Conservation (phyloP, 2,329 filamentous ascomycete species). For the Cladosporium sp. region DNA sequence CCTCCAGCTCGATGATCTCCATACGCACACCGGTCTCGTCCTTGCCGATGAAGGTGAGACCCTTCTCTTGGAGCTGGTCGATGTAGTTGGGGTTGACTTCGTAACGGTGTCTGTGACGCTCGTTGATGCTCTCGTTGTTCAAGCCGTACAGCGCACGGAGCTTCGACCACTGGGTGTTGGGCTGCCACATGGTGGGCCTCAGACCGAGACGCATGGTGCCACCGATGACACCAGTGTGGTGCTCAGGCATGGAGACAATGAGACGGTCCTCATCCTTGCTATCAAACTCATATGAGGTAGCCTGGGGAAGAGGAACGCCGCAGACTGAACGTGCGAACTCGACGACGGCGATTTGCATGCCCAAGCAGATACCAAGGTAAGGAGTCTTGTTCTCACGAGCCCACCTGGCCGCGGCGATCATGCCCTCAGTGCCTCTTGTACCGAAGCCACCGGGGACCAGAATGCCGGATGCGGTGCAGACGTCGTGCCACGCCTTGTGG, state of each 20-base stretch:
- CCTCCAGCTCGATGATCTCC: conserved; percentile 79
- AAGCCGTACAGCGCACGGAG: conserved; percentile 72
- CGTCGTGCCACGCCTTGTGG: conserved; percentile 76
- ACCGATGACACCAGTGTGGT: conserved; percentile 72
- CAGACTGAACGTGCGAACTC: conserved; percentile 80
- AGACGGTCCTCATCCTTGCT: conserved; percentile 64
- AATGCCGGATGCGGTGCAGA: conserved; percentile 69
- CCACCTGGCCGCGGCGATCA: conserved; percentile 85
- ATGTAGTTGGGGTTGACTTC: conserved; percentile 85
- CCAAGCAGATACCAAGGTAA: conserved; percentile 86
- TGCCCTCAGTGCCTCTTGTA: conserved; percentile 78
- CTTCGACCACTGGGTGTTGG: conserved; percentile 73
- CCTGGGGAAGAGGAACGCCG: conserved; percentile 55
- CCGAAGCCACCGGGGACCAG: conserved; percentile 80
- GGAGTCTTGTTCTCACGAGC: conserved; percentile 78
- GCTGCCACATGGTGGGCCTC: conserved; percentile 73
- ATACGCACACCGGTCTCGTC: conserved; percentile 76
- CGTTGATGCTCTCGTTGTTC: conserved; percentile 49
- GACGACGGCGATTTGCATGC: conserved; percentile 90
- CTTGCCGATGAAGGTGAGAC: conserved; percentile 75
- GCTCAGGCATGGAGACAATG: conserved; percentile 92
- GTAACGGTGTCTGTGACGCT: conserved; percentile 86
- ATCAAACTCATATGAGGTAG: conserved; percentile 59
- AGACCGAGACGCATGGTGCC: conserved; percentile 85
- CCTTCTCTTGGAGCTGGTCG: conserved; percentile 64